Evolutionary conservation across 805 yeast genomes (phyloP), one percentile per base, ranked within the genome.

Genomic region (Geotrichum ghanense): DNA sequence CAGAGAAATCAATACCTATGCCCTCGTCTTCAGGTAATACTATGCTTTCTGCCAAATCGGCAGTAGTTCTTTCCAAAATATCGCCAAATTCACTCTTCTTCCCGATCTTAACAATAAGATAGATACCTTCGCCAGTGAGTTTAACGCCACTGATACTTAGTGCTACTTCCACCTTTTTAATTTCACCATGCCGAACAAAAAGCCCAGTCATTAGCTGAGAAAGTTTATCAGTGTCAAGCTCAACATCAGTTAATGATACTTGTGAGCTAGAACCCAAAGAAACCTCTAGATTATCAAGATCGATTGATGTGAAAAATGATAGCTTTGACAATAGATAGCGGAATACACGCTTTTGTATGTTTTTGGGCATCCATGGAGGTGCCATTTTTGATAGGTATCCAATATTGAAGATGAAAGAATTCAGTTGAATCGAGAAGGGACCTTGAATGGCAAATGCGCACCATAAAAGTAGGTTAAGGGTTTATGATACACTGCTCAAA

Each of bases 291-390:
- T 87, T 83, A 17, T 87, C 82, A 17, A 87, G 68, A 61, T 88
- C 94, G 20, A 88, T 74, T 53, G 81, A 83, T 1, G 95, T 83
- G 57, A 89, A 85, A 39, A 89, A 65, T 14, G 89, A 78, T 41
- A 88, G 74, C 62, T 86, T 90, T 59, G 83, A 85, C 22, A 89
- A 72, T 3, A 88, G 76, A 62, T 86, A 87, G 40, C 83, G 76
- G 40, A 89, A 74, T 34, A 88, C 73, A 55, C 95, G 70, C 64
- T 84, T 83, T 57, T 88, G 95, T 39, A 89, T 71, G 63, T 83
- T 84, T 61, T 81, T 90, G 4, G 95, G 90, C 62, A 85, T 73
- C 94, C 95, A 86, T 53, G 55, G 12, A 56, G 56, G 53, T 14
- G 46, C 51, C 59, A 57, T 56, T 44, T 37, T 44, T 17, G 39